phyloP scores from a whole-genome alignment of 1,139 yeast genomes.

The Saccharomyces pastorianus region DNA sequence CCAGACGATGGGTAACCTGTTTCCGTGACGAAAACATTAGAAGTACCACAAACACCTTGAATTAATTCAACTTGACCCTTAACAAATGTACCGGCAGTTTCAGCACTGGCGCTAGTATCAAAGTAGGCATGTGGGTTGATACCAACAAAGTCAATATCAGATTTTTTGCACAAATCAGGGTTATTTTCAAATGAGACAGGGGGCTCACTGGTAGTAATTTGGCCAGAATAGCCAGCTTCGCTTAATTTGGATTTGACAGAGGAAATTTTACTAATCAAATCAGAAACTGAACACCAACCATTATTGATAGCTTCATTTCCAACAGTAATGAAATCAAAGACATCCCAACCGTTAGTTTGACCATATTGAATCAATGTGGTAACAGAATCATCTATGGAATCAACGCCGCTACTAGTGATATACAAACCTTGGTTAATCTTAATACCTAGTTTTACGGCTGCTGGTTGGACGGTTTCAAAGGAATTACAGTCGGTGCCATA shows the following conservation, averaged over 20 bases:
- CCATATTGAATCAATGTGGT: conserved; percentile 43
- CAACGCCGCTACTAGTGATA: conserved; percentile 56
- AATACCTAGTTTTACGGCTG: conserved; percentile 52
- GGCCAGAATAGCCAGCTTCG: conserved; percentile 70
- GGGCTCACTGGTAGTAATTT: conserved; percentile 78
- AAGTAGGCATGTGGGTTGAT: conserved; percentile 85
- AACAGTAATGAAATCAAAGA: conserved; percentile 65
- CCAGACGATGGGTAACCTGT: conserved; percentile 88
- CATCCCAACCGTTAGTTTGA: conserved; percentile 53
- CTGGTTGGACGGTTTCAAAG: conserved; percentile 56
- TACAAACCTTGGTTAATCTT: conserved; percentile 82
- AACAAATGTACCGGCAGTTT: conserved; percentile 66
- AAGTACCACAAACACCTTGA: conserved; percentile 43
- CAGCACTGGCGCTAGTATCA: conserved; percentile 52
- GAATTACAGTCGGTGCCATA: conserved; percentile 84
- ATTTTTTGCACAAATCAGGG: conserved; percentile 59
- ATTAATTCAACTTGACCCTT: conserved; percentile 51
- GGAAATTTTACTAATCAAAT: conserved; percentile 54
- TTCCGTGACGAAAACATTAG: conserved; percentile 56
- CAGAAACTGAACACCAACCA: conserved; percentile 49
- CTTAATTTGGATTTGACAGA: conserved; percentile 51
- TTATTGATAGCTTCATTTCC: conserved; percentile 81
- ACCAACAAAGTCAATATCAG: conserved; percentile 72
- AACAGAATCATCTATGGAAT: conserved; percentile 58
- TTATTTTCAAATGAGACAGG: conserved; percentile 60